A percentile compares a stretch with the other conserved stretches of the same genome.
Conservation (phyloP, 208 protist species). For the Crithidia acanthocephali region DNA sequence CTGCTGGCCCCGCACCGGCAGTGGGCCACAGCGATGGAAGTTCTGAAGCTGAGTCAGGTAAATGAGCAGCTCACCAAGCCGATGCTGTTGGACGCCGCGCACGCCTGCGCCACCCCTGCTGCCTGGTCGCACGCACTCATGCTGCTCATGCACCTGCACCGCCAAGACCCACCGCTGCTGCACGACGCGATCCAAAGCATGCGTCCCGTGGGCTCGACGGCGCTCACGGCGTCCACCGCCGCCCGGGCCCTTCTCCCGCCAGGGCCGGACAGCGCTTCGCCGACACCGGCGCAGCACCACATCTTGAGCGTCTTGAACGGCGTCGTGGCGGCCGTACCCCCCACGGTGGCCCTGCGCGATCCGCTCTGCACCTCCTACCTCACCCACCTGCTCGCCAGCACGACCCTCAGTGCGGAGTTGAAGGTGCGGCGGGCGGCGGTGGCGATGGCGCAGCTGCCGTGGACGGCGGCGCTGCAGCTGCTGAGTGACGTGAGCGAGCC, state of each 20-base stretch:
- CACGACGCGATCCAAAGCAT: constrained; percentile 69
- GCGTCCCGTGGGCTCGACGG: constrained; percentile 55
- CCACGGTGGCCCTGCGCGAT: constrained; percentile 47
- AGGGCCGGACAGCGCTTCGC: constrained; percentile 1
- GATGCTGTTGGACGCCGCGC: constrained; percentile 77
- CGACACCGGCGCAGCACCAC: constrained; percentile 60
- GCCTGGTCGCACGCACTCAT: constrained; percentile 59
- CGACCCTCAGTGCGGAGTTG: constrained; percentile 47
- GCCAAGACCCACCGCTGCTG: constrained; percentile 59
- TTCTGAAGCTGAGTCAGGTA: constrained; percentile 66
- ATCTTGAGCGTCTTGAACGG: constrained; percentile 60
- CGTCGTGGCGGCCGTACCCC: constrained; percentile 62
- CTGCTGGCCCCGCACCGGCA: constrained; percentile 75
- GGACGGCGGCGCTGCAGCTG: constrained; percentile 50
- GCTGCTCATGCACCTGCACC: constrained; percentile 67
- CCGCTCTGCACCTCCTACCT: constrained; percentile 76
- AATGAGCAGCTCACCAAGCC: constrained; percentile 75
- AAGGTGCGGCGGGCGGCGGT: constrained; percentile 55
- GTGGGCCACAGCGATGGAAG: constrained; percentile 52
- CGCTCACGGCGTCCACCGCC: constrained; percentile 26
- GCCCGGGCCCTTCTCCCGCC: constrained; percentile 43
- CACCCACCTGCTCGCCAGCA: constrained; percentile 79
- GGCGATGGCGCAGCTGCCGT: constrained; percentile 54
- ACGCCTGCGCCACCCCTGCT: constrained; percentile 54
- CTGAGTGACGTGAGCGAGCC: constrained; percentile 60